Evolutionary conservation across 257 asterid genomes (phyloP), one percentile per base, ranked within the genome.

Genomic region (Salvia hispanica): DNA sequence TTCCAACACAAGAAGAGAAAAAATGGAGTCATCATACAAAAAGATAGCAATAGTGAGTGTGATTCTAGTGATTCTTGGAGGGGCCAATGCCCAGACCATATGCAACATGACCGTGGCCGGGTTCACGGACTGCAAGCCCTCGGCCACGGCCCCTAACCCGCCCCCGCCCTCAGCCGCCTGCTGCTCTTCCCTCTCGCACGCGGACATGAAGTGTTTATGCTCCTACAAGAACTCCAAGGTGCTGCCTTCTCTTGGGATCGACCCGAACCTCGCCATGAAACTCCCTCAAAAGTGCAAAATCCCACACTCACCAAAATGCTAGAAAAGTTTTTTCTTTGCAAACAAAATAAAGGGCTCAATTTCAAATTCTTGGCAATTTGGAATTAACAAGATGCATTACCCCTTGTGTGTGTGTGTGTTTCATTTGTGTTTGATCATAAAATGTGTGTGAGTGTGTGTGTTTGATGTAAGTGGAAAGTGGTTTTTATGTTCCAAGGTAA

Each of bases 151-250:
- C 0, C 90, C 90, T 0, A 72, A 51, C 5, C 85, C 90, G 0
- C 63, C 84, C 0, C 72, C 72, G n/a, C 95, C 92, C 21, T 57
- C 95, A 2, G 62, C 76, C 11, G 31, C 73, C n/a, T 88, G 95
- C 70, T 88, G 95, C 74, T 66, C 79, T 2, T 82, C 85, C 9
- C 82, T 88, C 16, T 53, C 84, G 1, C 80, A 73, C 0, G 95
- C 95, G 4, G 75, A 85, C 72, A 12, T 79, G 31, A 25, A 43
- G 0, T 85, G 93, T 64, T 85, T 88, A 33, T 88, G 95, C 76
- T 57, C 85, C 28, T 84, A 63, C 74, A 85, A 76, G 76, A 80
- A 82, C 81, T 81, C 86, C 6, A 77, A 33, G 37, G 54, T 56
- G 58, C 66, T 85, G 75, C 88, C 89, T 5, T 55, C 84, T 2